Conservation (phyloP, 2,329 filamentous ascomycete species). For the Alternaria alternata region DNA sequence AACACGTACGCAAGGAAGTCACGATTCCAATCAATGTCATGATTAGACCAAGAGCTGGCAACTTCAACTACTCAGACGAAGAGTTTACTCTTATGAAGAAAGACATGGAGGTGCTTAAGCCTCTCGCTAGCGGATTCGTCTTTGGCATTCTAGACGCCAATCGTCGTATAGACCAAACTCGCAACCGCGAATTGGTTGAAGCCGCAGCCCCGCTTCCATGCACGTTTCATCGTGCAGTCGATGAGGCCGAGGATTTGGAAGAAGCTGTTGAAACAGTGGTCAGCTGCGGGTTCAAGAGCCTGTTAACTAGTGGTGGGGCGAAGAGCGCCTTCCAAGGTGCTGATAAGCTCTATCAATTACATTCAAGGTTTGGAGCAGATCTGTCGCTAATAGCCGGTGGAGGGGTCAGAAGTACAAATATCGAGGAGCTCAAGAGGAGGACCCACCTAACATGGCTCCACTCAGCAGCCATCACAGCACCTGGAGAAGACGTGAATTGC, state of each 20-base stretch:
- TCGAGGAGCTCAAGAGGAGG: slow-evolving; percentile 42
- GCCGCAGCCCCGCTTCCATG: slow-evolving; percentile 56
- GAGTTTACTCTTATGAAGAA: slow-evolving; percentile 58
- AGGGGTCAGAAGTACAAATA: slow-evolving; percentile 58
- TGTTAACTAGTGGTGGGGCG: slow-evolving; percentile 60
- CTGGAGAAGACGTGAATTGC: slow-evolving; percentile 43
- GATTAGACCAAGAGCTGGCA: slow-evolving; percentile 60
- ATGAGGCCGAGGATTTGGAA: slow-evolving; percentile 48
- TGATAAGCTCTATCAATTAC: slow-evolving; percentile 43
- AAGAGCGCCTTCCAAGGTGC: slow-evolving; percentile 47
- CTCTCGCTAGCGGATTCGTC: slow-evolving; percentile 59
- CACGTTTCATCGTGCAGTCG: slow-evolving; percentile 65
- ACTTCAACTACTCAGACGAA: slow-evolving; percentile 54
- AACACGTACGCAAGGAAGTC: slow-evolving; percentile 32
- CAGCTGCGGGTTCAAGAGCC: slow-evolving; percentile 54
- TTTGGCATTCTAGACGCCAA: slow-evolving; percentile 57
- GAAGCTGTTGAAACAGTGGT: slow-evolving; percentile 51
- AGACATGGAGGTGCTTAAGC: slow-evolving; percentile 50
- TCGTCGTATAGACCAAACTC: slow-evolving; percentile 50
- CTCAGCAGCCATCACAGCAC: slow-evolving; percentile 53
- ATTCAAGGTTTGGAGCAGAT: slow-evolving; percentile 36
- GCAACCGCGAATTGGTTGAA: slow-evolving; percentile 54
- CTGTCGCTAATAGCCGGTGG: slow-evolving; percentile 61
- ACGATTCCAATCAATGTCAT: slow-evolving; percentile 60
- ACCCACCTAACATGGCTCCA: slow-evolving; percentile 52